Evolutionary conservation across 2,329 filamentous ascomycete genomes (phyloP).

Genomic region (Tolypocladium cylindrosporum): DNA sequence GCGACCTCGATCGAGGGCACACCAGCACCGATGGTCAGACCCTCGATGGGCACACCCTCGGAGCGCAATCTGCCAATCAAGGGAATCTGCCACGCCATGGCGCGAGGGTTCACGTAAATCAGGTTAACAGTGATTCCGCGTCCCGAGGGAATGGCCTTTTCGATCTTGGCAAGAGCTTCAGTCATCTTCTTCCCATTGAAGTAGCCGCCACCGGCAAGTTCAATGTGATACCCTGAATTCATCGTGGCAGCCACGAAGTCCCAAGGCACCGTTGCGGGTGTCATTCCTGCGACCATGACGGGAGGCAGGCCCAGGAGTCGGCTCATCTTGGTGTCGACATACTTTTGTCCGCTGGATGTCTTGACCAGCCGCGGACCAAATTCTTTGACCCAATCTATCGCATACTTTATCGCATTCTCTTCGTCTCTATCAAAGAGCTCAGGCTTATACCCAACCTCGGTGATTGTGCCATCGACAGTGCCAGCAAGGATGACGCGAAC

Average conservation of each 20-base stretch:
- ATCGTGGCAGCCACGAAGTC: constrained; percentile 88
- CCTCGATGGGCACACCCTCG: constrained; percentile 84
- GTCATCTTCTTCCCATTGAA: constrained; percentile 78
- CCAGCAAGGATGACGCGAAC: constrained; percentile 94
- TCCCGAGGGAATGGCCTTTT: constrained; percentile 71
- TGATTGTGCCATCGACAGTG: constrained; percentile 79
- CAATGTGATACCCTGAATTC: constrained; percentile 91
- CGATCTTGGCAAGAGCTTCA: constrained; percentile 72
- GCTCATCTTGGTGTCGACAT: constrained; percentile 95
- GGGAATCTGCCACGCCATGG: constrained; percentile 90
- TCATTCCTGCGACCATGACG: constrained; percentile 90
- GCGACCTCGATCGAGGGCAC: constrained; percentile 90
- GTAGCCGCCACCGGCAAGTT: constrained; percentile 83
- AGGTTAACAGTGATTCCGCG: constrained; percentile 84
- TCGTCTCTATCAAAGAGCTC: constrained; percentile 96
- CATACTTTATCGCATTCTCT: constrained; percentile 88
- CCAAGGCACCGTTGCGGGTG: constrained; percentile 78
- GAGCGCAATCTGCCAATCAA: constrained; percentile 69
- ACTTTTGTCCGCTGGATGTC: constrained; percentile 80
- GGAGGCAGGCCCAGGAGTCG: constrained; percentile 75
- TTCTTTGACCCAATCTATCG: constrained; percentile 95
- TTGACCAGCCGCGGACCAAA: constrained; percentile 87
- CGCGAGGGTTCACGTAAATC: constrained; percentile 82
- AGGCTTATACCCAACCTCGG: constrained; percentile 93
- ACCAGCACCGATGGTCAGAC: constrained; percentile 84